phyloP scores from a whole-genome alignment of 2,329 filamentous ascomycete species.

The Ascochyta pisi region DNA sequence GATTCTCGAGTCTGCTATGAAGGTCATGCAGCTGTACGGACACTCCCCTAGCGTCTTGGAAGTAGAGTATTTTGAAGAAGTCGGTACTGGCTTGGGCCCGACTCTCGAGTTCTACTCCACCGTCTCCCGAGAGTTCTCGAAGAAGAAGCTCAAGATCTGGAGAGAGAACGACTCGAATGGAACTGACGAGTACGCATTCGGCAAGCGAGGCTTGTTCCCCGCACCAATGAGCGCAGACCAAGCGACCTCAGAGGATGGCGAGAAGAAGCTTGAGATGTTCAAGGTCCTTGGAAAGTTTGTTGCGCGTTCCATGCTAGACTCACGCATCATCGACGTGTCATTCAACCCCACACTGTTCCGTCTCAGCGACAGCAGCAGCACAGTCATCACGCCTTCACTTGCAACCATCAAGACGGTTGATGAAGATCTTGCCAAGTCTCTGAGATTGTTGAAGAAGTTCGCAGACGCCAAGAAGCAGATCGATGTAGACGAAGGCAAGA shows the following conservation, averaged over 20 bases:
- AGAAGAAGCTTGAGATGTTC: conserved; percentile 86
- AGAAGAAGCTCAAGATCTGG: conserved; percentile 97
- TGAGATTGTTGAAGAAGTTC: conserved; percentile 88
- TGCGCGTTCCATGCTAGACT: conserved; percentile 97
- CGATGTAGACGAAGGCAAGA: conserved; percentile 72
- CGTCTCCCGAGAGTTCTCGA: conserved; percentile 95
- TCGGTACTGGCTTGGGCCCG: conserved; percentile 92
- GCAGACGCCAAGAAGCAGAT: conserved; percentile 82
- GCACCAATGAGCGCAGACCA: conserved; percentile 86
- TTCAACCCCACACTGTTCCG: conserved; percentile 99
- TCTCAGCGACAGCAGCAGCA: conserved; percentile 72
- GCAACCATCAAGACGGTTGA: conserved; percentile 91
- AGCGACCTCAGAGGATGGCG: conserved; percentile 75
- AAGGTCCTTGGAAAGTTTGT: conserved; percentile 97
- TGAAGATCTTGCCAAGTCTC: conserved; percentile 80
- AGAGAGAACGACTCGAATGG: conserved; percentile 82
- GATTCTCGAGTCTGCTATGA: conserved; percentile 94
- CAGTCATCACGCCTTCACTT: conserved; percentile 78
- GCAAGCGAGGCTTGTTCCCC: conserved; percentile 85
- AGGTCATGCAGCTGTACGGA: conserved; percentile 98
- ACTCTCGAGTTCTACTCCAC: conserved; percentile 98
- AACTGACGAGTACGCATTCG: conserved; percentile 81
- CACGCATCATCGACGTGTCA: conserved; percentile 94
- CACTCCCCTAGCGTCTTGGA: conserved; percentile 95
- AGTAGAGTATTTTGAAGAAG: conserved; percentile 98